These are phyloP conservation scores for Lachnellula arida DNA, from an alignment of 2,329 filamentous ascomycete genomes.

Conservation along the genomic window DNA sequence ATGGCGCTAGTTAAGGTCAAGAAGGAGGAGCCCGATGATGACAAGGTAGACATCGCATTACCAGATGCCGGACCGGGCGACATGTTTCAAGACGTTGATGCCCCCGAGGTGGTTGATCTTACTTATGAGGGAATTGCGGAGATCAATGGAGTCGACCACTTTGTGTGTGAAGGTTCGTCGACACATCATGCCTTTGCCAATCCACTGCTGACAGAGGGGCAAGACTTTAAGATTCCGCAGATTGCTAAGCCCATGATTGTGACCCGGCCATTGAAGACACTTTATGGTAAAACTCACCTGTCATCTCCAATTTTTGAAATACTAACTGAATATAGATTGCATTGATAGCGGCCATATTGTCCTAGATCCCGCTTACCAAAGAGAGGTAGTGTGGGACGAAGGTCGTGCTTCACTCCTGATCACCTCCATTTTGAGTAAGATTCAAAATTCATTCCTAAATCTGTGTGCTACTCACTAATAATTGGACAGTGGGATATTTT, in stretches of 20 bases:
- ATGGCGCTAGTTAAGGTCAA: conserved; percentile 2
- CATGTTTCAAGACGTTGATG: conserved; percentile 28
- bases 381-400: conserved; percentile 43
- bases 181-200: not conserved
- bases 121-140: conserved; percentile 22
- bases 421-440: conserved; percentile 29
- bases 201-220: conserved; percentile 2
- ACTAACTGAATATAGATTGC: conserved; percentile 18
- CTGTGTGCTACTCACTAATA: conserved; percentile 8
- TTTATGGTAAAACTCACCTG: conserved; percentile 16
- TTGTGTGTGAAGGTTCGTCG: conserved; percentile 25
- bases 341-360: conserved; percentile 34
- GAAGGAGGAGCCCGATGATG: conserved; percentile 18
- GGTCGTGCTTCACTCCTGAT: conserved; percentile 28
- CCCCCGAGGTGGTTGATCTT: conserved; percentile 22
- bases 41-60: conserved; percentile 11
- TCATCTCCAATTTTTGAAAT: conserved; percentile 7
- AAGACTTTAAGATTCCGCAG: conserved; percentile 29
- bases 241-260: conserved; percentile 24
- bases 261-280: conserved; percentile 19
- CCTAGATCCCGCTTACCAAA: conserved; percentile 42
- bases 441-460: not conserved
- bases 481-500: conserved; percentile 31
- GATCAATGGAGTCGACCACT: conserved; percentile 21
- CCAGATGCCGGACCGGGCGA: conserved; percentile 16